These are phyloP conservation scores for Magnaporthales sp. DNA, from an alignment of 2,329 filamentous ascomycete genomes.

Conservation along the genomic window DNA sequence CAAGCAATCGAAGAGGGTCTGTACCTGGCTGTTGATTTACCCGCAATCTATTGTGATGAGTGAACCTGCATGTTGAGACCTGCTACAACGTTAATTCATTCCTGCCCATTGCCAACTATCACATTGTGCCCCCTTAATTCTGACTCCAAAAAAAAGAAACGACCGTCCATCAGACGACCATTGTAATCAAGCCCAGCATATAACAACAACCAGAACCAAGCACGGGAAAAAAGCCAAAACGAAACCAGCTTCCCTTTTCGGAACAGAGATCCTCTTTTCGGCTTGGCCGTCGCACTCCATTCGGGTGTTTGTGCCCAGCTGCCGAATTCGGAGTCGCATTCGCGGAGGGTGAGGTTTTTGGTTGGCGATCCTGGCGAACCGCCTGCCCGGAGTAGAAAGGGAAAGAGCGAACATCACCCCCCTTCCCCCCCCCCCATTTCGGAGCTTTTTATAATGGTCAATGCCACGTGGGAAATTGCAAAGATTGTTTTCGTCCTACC, in stretches of 20 bases:
- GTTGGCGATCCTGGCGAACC: background rate
- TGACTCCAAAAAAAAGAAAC: background rate
- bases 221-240: background rate
- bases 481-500: background rate
- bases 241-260: slow-evolving; percentile 1
- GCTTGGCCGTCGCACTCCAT: background rate
- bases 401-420: background rate
- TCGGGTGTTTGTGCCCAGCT: background rate
- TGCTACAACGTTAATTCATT: background rate
- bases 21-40: background rate
- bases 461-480: background rate
- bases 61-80: background rate
- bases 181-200: background rate
- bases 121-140: background rate
- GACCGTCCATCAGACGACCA: background rate
- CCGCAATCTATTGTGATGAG: background rate
- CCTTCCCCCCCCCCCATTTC: too few relatives aligned
- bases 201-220: background rate
- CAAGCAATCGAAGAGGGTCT: background rate
- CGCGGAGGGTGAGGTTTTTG: background rate
- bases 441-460: background rate
- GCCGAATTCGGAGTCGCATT: background rate
- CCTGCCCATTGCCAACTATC: background rate
- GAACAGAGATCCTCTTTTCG: background rate
- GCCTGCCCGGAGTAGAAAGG: background rate